Evolutionary conservation across 805 yeast genomes (phyloP), one percentile per base, ranked within the genome.

Genomic region (Ogataea trehaloabstinens): DNA sequence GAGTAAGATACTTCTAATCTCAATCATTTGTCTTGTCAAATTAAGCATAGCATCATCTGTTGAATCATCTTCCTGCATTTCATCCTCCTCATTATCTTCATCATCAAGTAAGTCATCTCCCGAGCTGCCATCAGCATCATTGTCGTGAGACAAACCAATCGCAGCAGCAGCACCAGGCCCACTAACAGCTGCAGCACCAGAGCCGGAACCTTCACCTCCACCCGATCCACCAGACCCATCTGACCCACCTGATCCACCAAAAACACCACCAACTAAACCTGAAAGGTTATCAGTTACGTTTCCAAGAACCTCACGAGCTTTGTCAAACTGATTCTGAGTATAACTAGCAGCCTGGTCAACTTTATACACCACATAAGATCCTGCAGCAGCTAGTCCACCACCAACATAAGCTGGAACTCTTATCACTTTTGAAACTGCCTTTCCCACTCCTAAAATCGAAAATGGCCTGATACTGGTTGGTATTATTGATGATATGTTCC

Each of bases 1-100:
- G 41, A 83, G 76, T 37, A 93, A 68, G 21, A 93, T 76, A 36
- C 82, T 75, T 56, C 98, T 72, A 41, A 93, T 90, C 61, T 95
- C 99, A 53, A 93, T 95, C 99, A 93, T 93, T 61, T 89, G 95
- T 50, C 89, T 79, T 6, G 99, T 95, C 46, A 93, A 64, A 47
- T 84, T 83, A 60, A 93, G 68, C 83, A 93, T 93, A 38, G 87
- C 91, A 48, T 81, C 84, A 45, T 81, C 80, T 2, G 88, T 76
- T 33, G 69, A 73, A 13, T 68, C 68, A 22, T n/a, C 10, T 22
- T 30, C 17, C 13, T 30, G 22, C 22, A 7, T 10, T 30, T 30
- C 33, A 19, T 30, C 16, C 13, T 30, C 33, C 7, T 39, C 22
- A n/a, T 42, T 42, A 32, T 63, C 64, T 4, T 65, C 64, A 3